phyloP scores from a whole-genome alignment of 2,329 filamentous ascomycete species.

The Lachnellula suecica region DNA sequence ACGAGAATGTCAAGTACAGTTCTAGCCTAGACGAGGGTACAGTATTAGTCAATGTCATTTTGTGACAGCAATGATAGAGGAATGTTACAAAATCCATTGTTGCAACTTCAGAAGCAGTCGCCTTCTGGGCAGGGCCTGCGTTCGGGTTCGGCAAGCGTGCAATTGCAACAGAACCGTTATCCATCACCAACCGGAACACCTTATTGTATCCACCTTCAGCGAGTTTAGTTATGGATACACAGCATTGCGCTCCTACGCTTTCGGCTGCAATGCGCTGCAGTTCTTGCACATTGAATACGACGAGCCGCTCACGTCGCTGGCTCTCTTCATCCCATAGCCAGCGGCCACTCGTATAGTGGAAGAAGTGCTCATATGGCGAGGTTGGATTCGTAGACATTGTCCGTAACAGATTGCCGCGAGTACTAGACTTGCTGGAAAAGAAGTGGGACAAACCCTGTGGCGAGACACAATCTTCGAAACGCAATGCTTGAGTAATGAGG shows the following conservation, averaged over 20 bases:
- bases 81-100: constrained; percentile 27
- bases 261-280: constrained; percentile 34
- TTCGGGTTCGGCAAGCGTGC: constrained; percentile 23
- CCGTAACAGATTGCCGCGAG: constrained; percentile 4
- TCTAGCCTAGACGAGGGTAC: constrained; percentile 14
- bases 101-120: constrained; percentile 27
- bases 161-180: constrained; percentile 30
- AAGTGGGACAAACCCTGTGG: neutral
- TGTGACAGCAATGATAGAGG: neutral
- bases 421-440: constrained; percentile 5
- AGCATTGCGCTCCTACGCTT: constrained; percentile 31
- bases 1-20: constrained; percentile 20
- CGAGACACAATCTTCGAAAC: neutral
- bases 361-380: constrained; percentile 22
- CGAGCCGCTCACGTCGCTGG: constrained; percentile 33
- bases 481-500: too few species aligned
- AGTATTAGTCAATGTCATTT: neutral
- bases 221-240: constrained; percentile 37
- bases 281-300: constrained; percentile 32
- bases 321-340: constrained; percentile 37
- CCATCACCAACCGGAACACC: constrained; percentile 34
- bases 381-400: constrained; percentile 7
- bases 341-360: constrained; percentile 33
- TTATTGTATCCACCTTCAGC: constrained; percentile 39
- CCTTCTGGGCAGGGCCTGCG: constrained; percentile 17